Percentiles rank a stretch among this genome's conserved stretches.
Conservation (phyloP, 2,329 filamentous ascomycete species). For the Aspergillus oerlinghausenensis region DNA sequence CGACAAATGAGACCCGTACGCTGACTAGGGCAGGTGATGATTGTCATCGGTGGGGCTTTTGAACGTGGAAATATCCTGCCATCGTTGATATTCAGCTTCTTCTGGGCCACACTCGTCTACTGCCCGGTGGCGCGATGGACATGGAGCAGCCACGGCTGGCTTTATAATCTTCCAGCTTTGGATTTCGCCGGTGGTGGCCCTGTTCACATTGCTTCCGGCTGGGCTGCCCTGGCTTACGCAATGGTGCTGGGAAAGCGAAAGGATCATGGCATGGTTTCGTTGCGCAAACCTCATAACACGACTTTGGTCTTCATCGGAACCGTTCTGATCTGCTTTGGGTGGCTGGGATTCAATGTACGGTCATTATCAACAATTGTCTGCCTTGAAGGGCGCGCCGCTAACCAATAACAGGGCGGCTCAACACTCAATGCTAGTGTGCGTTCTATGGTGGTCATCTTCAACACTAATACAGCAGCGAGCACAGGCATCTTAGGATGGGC, state of each 20-base stretch:
- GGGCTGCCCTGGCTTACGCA: slow-evolving; percentile 67
- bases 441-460: slow-evolving; percentile 53
- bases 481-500: slow-evolving; percentile 54
- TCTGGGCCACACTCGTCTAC: slow-evolving; percentile 68
- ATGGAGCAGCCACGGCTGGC: slow-evolving; percentile 71
- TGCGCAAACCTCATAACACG: slow-evolving; percentile 62
- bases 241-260: slow-evolving; percentile 68
- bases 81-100: slow-evolving; percentile 65
- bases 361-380: background rate
- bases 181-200: slow-evolving; percentile 73
- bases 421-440: slow-evolving; percentile 51
- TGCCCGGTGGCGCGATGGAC: slow-evolving; percentile 73
- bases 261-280: slow-evolving; percentile 49
- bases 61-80: slow-evolving; percentile 60
- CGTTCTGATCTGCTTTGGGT: slow-evolving; percentile 43
- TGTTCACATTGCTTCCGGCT: slow-evolving; percentile 69
- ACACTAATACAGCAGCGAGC: slow-evolving; percentile 54
- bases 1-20: background rate
- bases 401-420: slow-evolving; percentile 42
- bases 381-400: background rate
- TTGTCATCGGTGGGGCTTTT: slow-evolving; percentile 61
- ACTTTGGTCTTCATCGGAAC: slow-evolving; percentile 70
- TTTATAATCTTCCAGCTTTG: slow-evolving; percentile 62
- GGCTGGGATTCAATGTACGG: slow-evolving; percentile 54
- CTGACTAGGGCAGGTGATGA: slow-evolving; percentile 49